Evolutionary conservation across 805 yeast genomes (phyloP).

Genomic region (Myxozyma sirexii): DNA sequence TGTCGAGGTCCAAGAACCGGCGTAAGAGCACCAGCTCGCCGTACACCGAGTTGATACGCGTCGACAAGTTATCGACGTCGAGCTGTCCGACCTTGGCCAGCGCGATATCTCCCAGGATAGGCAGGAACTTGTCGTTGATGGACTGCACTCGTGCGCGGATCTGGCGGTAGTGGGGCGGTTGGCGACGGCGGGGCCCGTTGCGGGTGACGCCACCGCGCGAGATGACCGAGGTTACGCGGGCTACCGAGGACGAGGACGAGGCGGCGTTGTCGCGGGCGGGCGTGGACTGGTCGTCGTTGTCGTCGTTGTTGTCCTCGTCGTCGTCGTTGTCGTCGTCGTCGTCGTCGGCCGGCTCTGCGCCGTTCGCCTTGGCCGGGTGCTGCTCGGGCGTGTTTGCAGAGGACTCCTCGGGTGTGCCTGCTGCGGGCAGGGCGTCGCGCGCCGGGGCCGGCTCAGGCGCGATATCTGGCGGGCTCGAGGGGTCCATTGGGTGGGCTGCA

Average conservation of each 20-base stretch:
- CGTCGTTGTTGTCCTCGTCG: slow-evolving; percentile 2
- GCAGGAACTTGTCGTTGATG: slow-evolving; percentile 29
- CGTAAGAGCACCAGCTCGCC: slow-evolving; percentile 27
- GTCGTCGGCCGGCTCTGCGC: not conserved
- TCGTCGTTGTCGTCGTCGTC: slow-evolving; percentile 7
- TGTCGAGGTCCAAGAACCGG: slow-evolving; percentile 23
- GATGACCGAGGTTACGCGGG: slow-evolving; percentile 1
- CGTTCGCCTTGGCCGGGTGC: not conserved
- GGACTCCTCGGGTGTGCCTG: not conserved
- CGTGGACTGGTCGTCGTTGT: slow-evolving; percentile 5
- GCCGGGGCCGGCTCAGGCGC: not conserved
- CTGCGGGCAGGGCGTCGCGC: not conserved
- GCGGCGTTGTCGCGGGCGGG: not conserved
- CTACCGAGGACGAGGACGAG: not conserved
- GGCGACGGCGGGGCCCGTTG: slow-evolving; percentile 26
- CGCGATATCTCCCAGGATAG: slow-evolving; percentile 32
- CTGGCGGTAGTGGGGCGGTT: slow-evolving; percentile 29
- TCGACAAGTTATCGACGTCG: slow-evolving; percentile 15
- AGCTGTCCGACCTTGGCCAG: slow-evolving; percentile 33
- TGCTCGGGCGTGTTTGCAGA: not conserved
- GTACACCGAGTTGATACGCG: slow-evolving; percentile 18
- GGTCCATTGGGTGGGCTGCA: not conserved
- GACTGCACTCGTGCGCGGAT: slow-evolving; percentile 22
- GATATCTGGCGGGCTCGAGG: not conserved
- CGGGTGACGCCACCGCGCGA: slow-evolving; percentile 4